These are phyloP conservation scores for Lactifluus piperatus DNA, from an alignment of 768 basidiomycete genomes.

Conservation along the genomic window DNA sequence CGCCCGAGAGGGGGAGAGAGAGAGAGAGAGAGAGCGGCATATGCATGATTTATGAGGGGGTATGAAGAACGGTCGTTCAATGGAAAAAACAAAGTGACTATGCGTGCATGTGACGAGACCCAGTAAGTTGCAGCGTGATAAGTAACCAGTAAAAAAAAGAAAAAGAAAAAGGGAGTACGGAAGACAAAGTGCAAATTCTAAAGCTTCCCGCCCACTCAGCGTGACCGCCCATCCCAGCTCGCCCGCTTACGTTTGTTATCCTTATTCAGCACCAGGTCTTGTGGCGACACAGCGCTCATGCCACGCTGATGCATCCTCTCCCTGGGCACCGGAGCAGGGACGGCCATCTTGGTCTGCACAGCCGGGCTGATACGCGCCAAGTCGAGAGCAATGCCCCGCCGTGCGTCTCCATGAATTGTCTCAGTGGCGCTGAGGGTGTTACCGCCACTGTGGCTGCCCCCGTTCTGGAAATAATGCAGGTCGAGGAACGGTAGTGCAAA, in stretches of 20 bases:
- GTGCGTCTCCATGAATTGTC: slow-evolving; percentile 13
- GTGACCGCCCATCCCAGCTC: slow-evolving; percentile 44
- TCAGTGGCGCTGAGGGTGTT: neutral
- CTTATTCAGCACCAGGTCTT: slow-evolving; percentile 41
- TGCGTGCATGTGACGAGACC: slow-evolving; percentile 12
- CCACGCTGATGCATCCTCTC: slow-evolving; percentile 38
- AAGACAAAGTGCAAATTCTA: neutral
- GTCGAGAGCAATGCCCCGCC: slow-evolving; percentile 44
- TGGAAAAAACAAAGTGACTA: neutral
- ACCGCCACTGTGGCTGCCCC: slow-evolving; percentile 23
- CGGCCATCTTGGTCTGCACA: slow-evolving; percentile 5
- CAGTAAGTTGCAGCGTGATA: slow-evolving; percentile 8
- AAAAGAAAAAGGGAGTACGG: neutral
- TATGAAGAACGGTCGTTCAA: neutral
- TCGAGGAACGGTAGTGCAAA: slow-evolving; percentile 56
- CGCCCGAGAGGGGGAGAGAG: neutral
- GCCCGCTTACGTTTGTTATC: slow-evolving; percentile 51
- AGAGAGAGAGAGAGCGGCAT: neutral
- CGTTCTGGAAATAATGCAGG: slow-evolving; percentile 51
- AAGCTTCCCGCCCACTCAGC: slow-evolving; percentile 12
- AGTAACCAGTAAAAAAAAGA: slow-evolving; percentile 14
- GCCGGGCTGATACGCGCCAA: slow-evolving; percentile 32
- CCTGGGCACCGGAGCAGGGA: slow-evolving; percentile 16
- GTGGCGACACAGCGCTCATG: slow-evolving; percentile 44
- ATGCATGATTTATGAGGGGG: slow-evolving; percentile 1